Evolutionary conservation across 345 rosid species (phyloP).

Genomic region (Eucalyptus caleyi): DNA sequence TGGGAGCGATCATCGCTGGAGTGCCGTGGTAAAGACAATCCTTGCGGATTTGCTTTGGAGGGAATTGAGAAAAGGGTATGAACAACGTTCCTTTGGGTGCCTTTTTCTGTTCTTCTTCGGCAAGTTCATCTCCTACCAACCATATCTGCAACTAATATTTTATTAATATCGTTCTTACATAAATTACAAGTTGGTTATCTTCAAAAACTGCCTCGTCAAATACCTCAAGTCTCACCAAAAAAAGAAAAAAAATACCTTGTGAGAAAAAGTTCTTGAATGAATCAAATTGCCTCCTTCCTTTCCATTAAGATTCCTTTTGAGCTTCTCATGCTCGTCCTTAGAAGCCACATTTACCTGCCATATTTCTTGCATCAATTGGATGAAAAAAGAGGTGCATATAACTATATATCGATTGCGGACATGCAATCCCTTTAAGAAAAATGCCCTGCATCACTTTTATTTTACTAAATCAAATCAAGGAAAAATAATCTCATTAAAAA

Average conservation of each 20-base stretch:
- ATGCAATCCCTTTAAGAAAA: not conserved
- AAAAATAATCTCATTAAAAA: not conserved
- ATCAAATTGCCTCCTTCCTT: constrained; percentile 6
- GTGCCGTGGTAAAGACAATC: constrained; percentile 51
- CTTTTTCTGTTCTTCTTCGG: constrained; percentile 26
- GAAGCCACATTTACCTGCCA: constrained; percentile 14
- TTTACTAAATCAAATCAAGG: not conserved
- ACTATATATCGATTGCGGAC: not conserved
- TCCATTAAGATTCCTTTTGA: constrained; percentile 2
- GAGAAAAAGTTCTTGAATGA: constrained; percentile 3
- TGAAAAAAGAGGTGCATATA: not conserved
- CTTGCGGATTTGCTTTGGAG: constrained; percentile 26
- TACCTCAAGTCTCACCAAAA: not conserved
- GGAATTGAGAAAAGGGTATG: constrained; percentile 39
- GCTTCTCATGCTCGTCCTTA: constrained; percentile 15
- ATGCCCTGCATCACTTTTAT: not conserved
- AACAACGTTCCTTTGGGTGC: constrained; percentile 41
- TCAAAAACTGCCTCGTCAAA: not conserved
- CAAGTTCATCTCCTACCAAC: constrained; percentile 53
- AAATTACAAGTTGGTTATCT: not conserved
- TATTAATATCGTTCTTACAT: not conserved
- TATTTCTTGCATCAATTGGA: not conserved
- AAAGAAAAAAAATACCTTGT: not conserved
- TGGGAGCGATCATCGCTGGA: constrained; percentile 42
- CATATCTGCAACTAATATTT: constrained; percentile 20